A percentile compares a stretch with the other conserved stretches of the same genome.
These are phyloP conservation scores for Aureobasidium pullulans DNA, from an alignment of 2,329 filamentous ascomycete species.

Conservation along the genomic window DNA sequence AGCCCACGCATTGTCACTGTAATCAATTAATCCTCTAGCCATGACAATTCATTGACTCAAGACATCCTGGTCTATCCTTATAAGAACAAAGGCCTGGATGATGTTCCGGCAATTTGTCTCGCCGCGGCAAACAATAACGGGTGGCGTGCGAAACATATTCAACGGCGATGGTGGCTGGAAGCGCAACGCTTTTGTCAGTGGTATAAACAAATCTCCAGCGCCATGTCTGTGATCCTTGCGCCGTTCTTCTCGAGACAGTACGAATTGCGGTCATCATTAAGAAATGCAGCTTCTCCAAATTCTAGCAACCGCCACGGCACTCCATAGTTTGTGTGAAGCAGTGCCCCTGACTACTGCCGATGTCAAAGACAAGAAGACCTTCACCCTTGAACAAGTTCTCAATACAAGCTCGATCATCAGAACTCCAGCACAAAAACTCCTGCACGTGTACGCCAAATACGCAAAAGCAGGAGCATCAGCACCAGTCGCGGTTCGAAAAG, in stretches of 20 bases:
- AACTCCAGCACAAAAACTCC: background rate
- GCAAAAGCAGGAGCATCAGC: slow-evolving; percentile 3
- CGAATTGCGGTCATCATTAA: background rate
- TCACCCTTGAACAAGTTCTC: background rate
- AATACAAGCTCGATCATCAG: background rate
- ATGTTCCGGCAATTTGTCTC: background rate
- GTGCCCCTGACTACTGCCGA: background rate
- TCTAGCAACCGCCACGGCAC: background rate
- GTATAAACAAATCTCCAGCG: background rate
- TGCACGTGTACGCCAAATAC: background rate
- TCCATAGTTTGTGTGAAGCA: background rate
- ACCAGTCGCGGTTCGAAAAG: background rate
- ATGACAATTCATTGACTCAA: too few relatives aligned
- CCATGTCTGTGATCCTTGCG: background rate
- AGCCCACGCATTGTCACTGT: too few relatives aligned
- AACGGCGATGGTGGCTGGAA: slow-evolving; percentile 2
- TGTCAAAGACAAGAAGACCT: background rate
- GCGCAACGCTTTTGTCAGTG: background rate
- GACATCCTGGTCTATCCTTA: too few relatives aligned
- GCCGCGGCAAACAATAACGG: background rate
- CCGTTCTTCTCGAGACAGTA: background rate
- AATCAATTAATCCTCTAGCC: too few relatives aligned
- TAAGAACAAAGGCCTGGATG: background rate
- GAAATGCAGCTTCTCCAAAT: background rate
- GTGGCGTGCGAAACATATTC: background rate